Conservation (phyloP, 2,329 filamentous ascomycete genomes). For the Trichoderma koningii region DNA sequence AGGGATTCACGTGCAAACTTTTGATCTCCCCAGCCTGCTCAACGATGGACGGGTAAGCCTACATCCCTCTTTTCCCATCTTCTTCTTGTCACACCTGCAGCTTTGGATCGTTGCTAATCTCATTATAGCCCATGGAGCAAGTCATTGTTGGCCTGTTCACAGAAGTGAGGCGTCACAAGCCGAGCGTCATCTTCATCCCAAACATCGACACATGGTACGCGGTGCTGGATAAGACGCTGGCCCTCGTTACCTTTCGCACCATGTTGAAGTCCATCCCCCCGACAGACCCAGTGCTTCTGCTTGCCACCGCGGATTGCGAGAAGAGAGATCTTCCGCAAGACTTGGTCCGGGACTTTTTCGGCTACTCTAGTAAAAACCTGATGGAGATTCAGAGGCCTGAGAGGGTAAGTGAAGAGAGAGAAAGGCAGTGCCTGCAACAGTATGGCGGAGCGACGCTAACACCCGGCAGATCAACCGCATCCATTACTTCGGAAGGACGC, state of each 20-base stretch:
- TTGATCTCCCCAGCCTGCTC: conserved; percentile 85
- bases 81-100: neutral
- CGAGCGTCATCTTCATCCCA: conserved; percentile 92
- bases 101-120: conserved; percentile 33
- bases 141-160: conserved; percentile 88
- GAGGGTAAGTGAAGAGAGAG: conserved; percentile 47
- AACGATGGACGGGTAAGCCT: conserved; percentile 73
- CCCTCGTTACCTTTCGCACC: conserved; percentile 78
- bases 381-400: conserved; percentile 69
- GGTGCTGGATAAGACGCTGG: conserved; percentile 60
- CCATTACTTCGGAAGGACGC: conserved; percentile 76
- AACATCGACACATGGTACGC: conserved; percentile 86
- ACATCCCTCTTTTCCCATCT: neutral
- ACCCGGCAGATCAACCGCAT: conserved; percentile 57
- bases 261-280: conserved; percentile 82
- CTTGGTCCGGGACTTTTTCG: conserved; percentile 78
- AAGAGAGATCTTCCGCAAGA: conserved; percentile 61
- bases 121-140: conserved; percentile 69
- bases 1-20: conserved; percentile 89
- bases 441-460: neutral
- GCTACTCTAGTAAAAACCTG: conserved; percentile 78
- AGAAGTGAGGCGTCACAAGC: conserved; percentile 91
- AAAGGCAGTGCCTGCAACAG: neutral
- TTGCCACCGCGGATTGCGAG: conserved; percentile 78
- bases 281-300: conserved; percentile 82